Evolutionary conservation across 208 protist genomes (phyloP).

Genomic region (Acanthamoeba lenticulata): DNA sequence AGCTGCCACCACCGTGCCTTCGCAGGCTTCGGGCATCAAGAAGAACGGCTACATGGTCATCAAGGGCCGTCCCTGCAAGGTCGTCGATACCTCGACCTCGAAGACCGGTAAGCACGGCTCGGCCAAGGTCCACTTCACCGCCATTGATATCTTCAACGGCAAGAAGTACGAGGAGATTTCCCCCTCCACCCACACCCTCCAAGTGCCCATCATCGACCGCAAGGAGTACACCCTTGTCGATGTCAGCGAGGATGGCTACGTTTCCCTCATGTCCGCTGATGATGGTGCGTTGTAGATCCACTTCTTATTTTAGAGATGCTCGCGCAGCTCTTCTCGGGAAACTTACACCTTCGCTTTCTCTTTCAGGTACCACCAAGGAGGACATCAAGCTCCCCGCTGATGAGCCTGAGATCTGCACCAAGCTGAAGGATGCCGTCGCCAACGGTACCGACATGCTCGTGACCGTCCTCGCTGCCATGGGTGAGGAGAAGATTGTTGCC

Average conservation of each 20-base stretch:
- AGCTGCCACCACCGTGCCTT: conserved; percentile 78
- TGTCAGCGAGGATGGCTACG: conserved; percentile 92
- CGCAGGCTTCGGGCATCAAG: conserved; percentile 84
- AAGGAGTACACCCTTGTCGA: conserved; percentile 94
- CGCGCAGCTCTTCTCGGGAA: too few relatives aligned
- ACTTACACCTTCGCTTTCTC: background rate
- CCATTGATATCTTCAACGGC: conserved; percentile 98
- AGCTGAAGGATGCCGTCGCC: conserved; percentile 94
- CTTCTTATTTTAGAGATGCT: too few relatives aligned
- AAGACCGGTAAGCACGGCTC: conserved; percentile 99
- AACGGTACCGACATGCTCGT: conserved; percentile 95
- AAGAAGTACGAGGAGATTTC: conserved; percentile 98
- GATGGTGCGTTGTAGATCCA: too few relatives aligned
- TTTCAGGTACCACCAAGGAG: conserved; percentile 87
- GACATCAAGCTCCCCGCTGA: conserved; percentile 95
- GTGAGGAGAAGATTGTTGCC: conserved; percentile 94
- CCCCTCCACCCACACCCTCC: conserved; percentile 97
- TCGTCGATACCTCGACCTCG: conserved; percentile 97
- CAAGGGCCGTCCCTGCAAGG: conserved; percentile 95
- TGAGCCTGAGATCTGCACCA: conserved; percentile 90
- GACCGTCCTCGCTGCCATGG: conserved; percentile 94
- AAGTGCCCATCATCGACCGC: conserved; percentile 95
- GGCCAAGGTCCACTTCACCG: conserved; percentile 98
- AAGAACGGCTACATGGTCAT: conserved; percentile 90
- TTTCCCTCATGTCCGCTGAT: conserved; percentile 94